Base-by-base conservation (phyloP, 805 yeast species). In the Saccharomycopsis sp. region DNA sequence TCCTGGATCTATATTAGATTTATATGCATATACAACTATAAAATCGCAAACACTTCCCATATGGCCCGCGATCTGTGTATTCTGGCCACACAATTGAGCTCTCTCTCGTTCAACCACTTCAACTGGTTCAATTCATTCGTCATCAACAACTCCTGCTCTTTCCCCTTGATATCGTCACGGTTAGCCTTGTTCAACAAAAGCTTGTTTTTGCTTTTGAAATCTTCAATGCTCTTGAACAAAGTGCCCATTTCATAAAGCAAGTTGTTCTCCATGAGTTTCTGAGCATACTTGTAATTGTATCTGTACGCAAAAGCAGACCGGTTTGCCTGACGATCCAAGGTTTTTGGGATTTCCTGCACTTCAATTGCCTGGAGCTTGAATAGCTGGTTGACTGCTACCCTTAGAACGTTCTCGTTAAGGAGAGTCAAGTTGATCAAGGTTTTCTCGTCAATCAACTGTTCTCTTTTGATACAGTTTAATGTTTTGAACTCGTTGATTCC, bases 341-440 rank as follows among this genome's bases (percentile, higher is more conserved):
- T 86, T 66, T 93, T 82, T 12, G 98, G 97, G 29, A 94, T 87
- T 73, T 94, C 99, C 72, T 93, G 98, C 42, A 92, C 79, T 68
- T 93, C 97, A 19, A 92, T 74, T 19, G 88, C 79, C 62, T 92
- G 90, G 63, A 83, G 78, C 56, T 79, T 81, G 25, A 88, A 79
- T 56, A 94, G 73, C 38, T 81, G 80, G 52, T 86, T 81, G 51
- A 91, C 73, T 51, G 86, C 83, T 47, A 85, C 83, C 58, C 97
- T 78, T 7, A 91, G 87, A 42, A 84, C 87, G 60, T 81, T 82
- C 59, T 90, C 96, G 63, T 83, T 88, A 71, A 94, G 78, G 56
- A 94, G 72, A 1, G 94, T 93, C 15, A 81, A 70, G 56, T 87
- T 85, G 44, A 90, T 82, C 55, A 94, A 80, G 19, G 85, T 76